Conservation (phyloP, 2,329 filamentous ascomycete genomes). For the Microsporum canis region DNA sequence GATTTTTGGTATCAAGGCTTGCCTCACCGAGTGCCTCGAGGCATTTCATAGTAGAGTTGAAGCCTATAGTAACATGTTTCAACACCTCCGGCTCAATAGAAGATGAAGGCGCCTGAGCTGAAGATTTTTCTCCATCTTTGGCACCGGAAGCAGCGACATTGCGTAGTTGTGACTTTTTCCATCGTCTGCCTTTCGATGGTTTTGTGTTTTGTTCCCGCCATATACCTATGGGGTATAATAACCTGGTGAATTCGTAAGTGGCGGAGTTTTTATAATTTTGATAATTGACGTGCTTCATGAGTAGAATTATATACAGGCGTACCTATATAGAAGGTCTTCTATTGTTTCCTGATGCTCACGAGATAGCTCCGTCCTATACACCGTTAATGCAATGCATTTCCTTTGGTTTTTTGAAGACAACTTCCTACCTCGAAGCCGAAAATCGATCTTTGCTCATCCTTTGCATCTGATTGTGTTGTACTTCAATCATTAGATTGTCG, state of each 20-base stretch:
- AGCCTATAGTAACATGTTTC: conserved; percentile 8
- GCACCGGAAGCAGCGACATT: neutral
- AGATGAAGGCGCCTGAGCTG: neutral
- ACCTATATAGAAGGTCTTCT: conserved; percentile 10
- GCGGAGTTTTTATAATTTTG: neutral
- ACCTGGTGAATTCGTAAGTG: conserved; percentile 4
- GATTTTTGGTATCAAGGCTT: neutral
- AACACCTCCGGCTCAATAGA: conserved; percentile 2
- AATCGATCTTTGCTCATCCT: neutral
- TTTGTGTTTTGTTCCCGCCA: conserved; percentile 4
- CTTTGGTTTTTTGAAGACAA: neutral
- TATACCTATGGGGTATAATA: conserved; percentile 7
- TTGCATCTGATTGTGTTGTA: too few relatives aligned
- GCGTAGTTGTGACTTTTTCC: conserved; percentile 5
- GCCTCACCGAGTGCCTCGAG: conserved; percentile 3
- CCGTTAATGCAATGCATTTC: neutral
- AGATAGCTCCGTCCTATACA: conserved; percentile 2
- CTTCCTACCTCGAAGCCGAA: neutral
- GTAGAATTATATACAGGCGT: neutral
- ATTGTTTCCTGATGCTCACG: conserved; percentile 6
- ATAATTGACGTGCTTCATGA: too few relatives aligned
- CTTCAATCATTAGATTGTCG: too few relatives aligned
- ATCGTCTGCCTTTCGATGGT: conserved; percentile 7
- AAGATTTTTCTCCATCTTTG: neutral
- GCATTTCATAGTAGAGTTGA: conserved; percentile 7